These are phyloP conservation scores for Citrus inodora DNA, from an alignment of 345 rosid genomes.

Conservation along the genomic window DNA sequence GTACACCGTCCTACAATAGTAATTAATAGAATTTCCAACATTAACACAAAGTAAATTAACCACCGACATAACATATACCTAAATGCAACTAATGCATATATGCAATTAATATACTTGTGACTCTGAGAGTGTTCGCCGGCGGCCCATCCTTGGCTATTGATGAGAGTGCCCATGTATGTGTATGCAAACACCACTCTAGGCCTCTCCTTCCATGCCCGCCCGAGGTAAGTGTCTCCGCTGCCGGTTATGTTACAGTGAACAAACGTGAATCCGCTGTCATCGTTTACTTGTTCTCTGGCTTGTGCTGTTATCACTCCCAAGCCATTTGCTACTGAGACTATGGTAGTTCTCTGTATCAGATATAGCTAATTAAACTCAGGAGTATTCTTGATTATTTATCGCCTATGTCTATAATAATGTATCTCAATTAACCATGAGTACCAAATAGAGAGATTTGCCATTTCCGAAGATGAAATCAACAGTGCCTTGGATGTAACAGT, in stretches of 20 bases:
- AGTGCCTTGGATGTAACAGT: conserved; percentile 43
- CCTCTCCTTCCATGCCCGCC: conserved; percentile 31
- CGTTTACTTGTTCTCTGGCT: conserved; percentile 15
- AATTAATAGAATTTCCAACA: neutral
- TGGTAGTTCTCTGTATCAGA: conserved; percentile 26
- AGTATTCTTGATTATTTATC: too few relatives aligned
- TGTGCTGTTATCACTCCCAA: conserved; percentile 51
- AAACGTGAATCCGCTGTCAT: conserved; percentile 37
- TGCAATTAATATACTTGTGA: neutral
- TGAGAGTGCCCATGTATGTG: conserved; percentile 23
- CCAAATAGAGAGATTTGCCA: conserved; percentile 50
- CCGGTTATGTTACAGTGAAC: conserved; percentile 34
- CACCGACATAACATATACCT: neutral
- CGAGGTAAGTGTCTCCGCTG: conserved; percentile 22
- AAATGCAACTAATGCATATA: neutral
- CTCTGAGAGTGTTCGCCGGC: neutral
- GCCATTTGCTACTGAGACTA: conserved; percentile 35
- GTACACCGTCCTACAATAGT: conserved; percentile 16
- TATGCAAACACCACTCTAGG: conserved; percentile 30
- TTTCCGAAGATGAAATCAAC: conserved; percentile 52
- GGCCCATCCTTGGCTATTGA: conserved; percentile 28
- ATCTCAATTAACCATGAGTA: neutral
- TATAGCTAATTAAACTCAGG: too few relatives aligned
- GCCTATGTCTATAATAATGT: too few relatives aligned
- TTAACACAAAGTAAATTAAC: neutral